Percentiles rank a stretch among this genome's conserved stretches.
These are phyloP conservation scores for Microthlaspi erraticum DNA, from an alignment of 345 rosid species.

Conservation along the genomic window DNA sequence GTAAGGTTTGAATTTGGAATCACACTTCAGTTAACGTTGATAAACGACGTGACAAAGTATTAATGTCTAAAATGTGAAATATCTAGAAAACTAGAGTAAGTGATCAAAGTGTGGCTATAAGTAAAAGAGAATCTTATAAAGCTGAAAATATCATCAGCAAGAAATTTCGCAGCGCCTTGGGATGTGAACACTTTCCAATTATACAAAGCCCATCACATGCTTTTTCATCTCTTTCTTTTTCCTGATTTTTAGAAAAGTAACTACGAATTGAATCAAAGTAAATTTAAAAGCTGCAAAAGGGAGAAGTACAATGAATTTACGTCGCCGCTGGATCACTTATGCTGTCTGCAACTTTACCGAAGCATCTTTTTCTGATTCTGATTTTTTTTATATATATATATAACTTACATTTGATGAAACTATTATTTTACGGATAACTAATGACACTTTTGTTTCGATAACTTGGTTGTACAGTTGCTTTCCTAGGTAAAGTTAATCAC, in stretches of 20 bases:
- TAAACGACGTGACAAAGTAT: slow-evolving; percentile 3
- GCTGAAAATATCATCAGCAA: background rate
- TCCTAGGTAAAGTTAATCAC: slow-evolving; percentile 17
- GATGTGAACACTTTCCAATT: slow-evolving; percentile 29
- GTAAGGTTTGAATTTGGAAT: slow-evolving; percentile 5
- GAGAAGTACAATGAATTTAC: slow-evolving; percentile 32
- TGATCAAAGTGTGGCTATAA: slow-evolving; percentile 16
- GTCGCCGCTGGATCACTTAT: slow-evolving; percentile 14
- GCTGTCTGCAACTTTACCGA: slow-evolving; percentile 23
- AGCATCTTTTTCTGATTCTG: slow-evolving; percentile 15
- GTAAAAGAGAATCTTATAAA: slow-evolving; percentile 30
- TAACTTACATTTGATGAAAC: background rate
- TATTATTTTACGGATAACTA: background rate
- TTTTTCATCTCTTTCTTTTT: slow-evolving; percentile 1
- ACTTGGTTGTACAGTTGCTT: slow-evolving; percentile 26
- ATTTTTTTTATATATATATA: background rate
- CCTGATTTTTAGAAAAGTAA: background rate
- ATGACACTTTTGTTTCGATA: slow-evolving; percentile 24
- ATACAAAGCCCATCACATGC: slow-evolving; percentile 23
- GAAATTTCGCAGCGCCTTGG: slow-evolving; percentile 39
- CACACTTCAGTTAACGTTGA: slow-evolving; percentile 6
- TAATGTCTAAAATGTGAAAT: background rate
- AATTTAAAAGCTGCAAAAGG: background rate
- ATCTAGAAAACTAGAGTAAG: background rate
- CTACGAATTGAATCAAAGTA: background rate